phyloP scores from a whole-genome alignment of 371 early-diverging fungal genomes.

The Mucor plumbeus region DNA sequence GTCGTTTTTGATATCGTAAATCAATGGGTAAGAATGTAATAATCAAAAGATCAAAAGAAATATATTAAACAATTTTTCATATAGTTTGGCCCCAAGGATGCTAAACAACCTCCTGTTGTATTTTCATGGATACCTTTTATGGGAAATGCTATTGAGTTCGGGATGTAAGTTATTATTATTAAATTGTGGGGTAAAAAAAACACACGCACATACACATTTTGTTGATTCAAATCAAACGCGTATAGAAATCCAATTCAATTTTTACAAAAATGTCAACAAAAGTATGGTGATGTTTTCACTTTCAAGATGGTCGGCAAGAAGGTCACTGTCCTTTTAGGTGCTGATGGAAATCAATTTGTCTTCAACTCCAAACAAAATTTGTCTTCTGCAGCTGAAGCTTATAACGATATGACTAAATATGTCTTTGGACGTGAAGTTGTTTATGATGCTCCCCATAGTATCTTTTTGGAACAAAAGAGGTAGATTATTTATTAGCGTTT shows the following conservation, averaged over 20 bases:
- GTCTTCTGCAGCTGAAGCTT: slow-evolving; percentile 94
- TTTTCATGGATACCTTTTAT: slow-evolving; percentile 90
- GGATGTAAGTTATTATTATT: slow-evolving; percentile 58
- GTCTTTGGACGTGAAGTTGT: slow-evolving; percentile 96
- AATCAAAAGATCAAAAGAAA: neutral
- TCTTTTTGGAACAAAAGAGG: slow-evolving; percentile 98
- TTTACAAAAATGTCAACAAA: slow-evolving; percentile 66
- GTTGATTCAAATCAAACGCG: neutral
- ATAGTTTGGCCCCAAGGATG: slow-evolving; percentile 57
- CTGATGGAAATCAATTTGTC: slow-evolving; percentile 95
- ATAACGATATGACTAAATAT: slow-evolving; percentile 90
- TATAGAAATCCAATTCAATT: slow-evolving; percentile 83
- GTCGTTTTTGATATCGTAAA: slow-evolving; percentile 49
- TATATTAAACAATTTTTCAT: neutral
- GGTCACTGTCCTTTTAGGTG: slow-evolving; percentile 88
- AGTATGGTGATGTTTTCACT: slow-evolving; percentile 93
- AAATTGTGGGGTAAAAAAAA: neutral
- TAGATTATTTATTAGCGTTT: slow-evolving; percentile 20
- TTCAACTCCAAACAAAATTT: slow-evolving; percentile 91
- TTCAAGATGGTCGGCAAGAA: slow-evolving; percentile 91
- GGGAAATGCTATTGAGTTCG: slow-evolving; percentile 89
- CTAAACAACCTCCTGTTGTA: slow-evolving; percentile 83
- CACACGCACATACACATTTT: no score
- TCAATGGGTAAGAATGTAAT: slow-evolving; percentile 41
- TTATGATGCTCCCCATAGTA: slow-evolving; percentile 93